A percentile compares a stretch with the other conserved stretches of the same genome.
Evolutionary conservation across 2,329 filamentous ascomycete species (phyloP).

Genomic region (Ceratocystis colombiana): DNA sequence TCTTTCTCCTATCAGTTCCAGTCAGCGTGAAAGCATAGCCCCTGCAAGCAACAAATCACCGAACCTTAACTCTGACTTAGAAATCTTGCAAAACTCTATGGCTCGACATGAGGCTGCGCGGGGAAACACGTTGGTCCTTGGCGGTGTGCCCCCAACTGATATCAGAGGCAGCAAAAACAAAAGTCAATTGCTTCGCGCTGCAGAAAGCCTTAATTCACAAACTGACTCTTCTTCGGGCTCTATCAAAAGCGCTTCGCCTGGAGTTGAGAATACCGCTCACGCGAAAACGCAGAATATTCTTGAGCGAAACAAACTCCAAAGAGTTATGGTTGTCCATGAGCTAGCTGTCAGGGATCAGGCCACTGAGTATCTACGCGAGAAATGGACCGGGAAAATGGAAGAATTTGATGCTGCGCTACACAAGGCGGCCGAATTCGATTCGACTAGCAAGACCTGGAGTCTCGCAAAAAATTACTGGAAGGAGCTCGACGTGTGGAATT

Average conservation of each 20-base stretch:
- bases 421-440: slow-evolving; percentile 48
- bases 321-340: slow-evolving; percentile 49
- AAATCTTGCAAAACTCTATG: slow-evolving; percentile 40
- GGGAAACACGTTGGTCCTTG: slow-evolving; percentile 25
- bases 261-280: slow-evolving; percentile 30
- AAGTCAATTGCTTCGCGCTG: slow-evolving; percentile 22
- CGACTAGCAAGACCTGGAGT: slow-evolving; percentile 42
- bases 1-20: slow-evolving; percentile 4
- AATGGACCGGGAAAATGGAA: slow-evolving; percentile 43
- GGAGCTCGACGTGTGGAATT: slow-evolving; percentile 55
- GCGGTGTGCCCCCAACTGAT: slow-evolving; percentile 27
- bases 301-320: slow-evolving; percentile 45
- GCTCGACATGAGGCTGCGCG: slow-evolving; percentile 38
- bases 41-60: slow-evolving; percentile 30
- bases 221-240: slow-evolving; percentile 49
- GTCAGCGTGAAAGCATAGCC: slow-evolving; percentile 26
- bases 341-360: slow-evolving; percentile 46
- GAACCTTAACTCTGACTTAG: slow-evolving; percentile 42
- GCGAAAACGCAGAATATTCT: slow-evolving; percentile 43
- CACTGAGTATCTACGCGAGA: slow-evolving; percentile 40
- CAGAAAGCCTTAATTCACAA: slow-evolving; percentile 34
- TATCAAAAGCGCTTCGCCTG: slow-evolving; percentile 44
- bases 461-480: slow-evolving; percentile 49
- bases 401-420: slow-evolving; percentile 46
- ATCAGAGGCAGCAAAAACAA: slow-evolving; percentile 10